A percentile compares a stretch with the other conserved stretches of the same genome.
Conservation (phyloP, 2,329 filamentous ascomycete species). For the Colletotrichum spaethianum region DNA sequence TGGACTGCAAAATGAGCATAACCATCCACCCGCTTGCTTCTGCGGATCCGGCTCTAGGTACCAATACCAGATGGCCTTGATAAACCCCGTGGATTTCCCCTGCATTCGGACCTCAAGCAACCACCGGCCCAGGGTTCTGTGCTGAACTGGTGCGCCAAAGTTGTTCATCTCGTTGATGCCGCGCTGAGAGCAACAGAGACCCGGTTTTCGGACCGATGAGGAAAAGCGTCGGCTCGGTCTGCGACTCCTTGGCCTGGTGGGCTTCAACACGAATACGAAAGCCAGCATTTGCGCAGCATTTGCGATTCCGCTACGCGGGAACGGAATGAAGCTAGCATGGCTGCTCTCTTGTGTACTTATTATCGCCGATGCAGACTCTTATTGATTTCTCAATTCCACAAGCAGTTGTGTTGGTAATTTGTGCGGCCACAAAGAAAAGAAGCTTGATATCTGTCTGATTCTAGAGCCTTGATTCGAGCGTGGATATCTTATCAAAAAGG, state of each 20-base stretch:
- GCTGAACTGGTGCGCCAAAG: not conserved
- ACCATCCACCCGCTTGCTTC: not conserved
- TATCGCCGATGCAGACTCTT: not conserved
- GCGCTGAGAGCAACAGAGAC: not conserved
- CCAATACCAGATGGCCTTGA: no score
- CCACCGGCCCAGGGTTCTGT: not conserved
- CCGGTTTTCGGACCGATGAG: slow-evolving; percentile 4
- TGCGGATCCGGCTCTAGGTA: not conserved
- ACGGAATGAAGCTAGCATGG: not conserved
- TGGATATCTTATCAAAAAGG: no score
- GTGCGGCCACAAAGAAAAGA: no score
- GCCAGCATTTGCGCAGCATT: no score
- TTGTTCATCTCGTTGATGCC: not conserved
- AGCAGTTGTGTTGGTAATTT: no score
- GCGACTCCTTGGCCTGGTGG: not conserved
- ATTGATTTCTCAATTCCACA: no score
- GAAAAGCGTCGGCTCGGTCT: not conserved
- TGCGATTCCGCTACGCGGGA: not conserved
- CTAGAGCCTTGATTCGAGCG: no score
- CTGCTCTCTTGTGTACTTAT: not conserved
- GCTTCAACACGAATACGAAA: slow-evolving; percentile 11
- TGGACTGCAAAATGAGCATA: not conserved
- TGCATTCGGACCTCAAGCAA: no score
- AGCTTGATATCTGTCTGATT: no score
- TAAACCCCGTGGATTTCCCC: not conserved